phyloP scores from a whole-genome alignment of 768 basidiomycete species.

The Termitomyces sp. region DNA sequence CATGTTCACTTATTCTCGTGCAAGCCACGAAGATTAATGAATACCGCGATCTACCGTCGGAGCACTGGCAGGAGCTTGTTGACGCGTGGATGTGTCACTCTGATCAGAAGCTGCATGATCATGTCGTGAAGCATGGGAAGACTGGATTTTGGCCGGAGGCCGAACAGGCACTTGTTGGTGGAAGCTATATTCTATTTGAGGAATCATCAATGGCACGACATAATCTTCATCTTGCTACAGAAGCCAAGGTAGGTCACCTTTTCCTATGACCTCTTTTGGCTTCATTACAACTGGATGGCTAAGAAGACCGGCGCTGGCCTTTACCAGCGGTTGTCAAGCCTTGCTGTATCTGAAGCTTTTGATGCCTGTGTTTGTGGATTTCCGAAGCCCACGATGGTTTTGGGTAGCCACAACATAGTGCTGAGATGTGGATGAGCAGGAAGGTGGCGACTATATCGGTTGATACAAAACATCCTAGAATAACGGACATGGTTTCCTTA shows the following conservation, averaged over 20 bases:
- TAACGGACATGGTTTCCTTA: constrained; percentile 22
- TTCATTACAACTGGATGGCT: constrained; percentile 45
- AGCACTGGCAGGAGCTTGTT: constrained; percentile 96
- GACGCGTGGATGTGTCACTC: constrained; percentile 98
- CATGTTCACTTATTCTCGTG: constrained; percentile 75
- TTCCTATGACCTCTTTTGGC: constrained; percentile 6
- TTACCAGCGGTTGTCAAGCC: constrained; percentile 55
- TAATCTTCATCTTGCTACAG: constrained; percentile 44
- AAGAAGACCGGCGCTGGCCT: constrained; percentile 91
- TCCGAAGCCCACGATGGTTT: constrained; percentile 64
- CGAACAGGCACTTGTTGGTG: constrained; percentile 79
- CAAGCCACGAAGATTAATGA: constrained; percentile 39
- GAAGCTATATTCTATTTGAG: constrained; percentile 82
- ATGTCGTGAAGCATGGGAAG: constrained; percentile 51
- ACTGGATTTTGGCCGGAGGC: constrained; percentile 75
- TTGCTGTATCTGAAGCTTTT: constrained; percentile 16
- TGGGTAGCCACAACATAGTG: constrained; percentile 16
- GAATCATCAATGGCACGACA: constrained; percentile 45
- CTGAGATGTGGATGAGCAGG: constrained; percentile 16
- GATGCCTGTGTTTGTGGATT: constrained; percentile 7
- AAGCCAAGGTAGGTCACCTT: constrained; percentile 49
- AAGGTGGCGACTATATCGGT: constrained; percentile 48
- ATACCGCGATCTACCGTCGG: constrained; percentile 88
- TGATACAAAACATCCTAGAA: constrained; percentile 96
- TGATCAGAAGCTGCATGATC: constrained; percentile 78